These are phyloP conservation scores for Taphrina deformans DNA, from an alignment of 1,139 yeast genomes.

Conservation along the genomic window DNA sequence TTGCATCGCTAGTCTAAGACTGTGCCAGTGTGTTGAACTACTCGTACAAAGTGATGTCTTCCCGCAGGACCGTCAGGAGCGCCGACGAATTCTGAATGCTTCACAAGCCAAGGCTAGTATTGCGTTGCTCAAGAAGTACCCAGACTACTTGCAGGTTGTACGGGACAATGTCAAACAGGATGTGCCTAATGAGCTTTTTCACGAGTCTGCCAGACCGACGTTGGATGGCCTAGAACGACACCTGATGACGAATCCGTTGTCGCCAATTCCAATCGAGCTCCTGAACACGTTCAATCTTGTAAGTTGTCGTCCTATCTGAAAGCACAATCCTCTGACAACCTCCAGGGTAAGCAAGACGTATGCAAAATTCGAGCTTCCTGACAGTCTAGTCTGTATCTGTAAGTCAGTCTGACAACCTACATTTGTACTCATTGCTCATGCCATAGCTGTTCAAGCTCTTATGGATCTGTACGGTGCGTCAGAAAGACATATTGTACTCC, in stretches of 20 bases:
- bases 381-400: slow-evolving; percentile 15
- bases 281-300: slow-evolving; percentile 21
- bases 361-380: not conserved
- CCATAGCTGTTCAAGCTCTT: slow-evolving; percentile 1
- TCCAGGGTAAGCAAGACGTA: not conserved
- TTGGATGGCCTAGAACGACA: slow-evolving; percentile 2
- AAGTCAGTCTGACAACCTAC: not conserved
- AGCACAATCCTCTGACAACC: no score
- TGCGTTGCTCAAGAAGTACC: slow-evolving; percentile 2
- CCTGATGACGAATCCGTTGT: not conserved
- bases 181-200: not conserved
- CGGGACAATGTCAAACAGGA: not conserved
- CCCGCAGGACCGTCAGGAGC: slow-evolving; percentile 7
- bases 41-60: not conserved
- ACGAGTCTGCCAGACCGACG: slow-evolving; percentile 2
- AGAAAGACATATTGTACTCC: slow-evolving; percentile 9
- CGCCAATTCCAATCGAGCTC: slow-evolving; percentile 12
- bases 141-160: not conserved
- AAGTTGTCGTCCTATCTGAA: no score
- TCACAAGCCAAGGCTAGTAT: slow-evolving; percentile 14
- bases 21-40: not conserved
- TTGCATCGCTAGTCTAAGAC: slow-evolving; percentile 7
- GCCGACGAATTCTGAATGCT: slow-evolving; percentile 4
- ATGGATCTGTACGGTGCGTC: slow-evolving; percentile 17
- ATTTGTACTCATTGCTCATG: not conserved